Evolutionary conservation across 148 eudicot genomes (phyloP), one percentile per base, ranked within the genome.

Genomic region (Vaccinium myrtillus): DNA sequence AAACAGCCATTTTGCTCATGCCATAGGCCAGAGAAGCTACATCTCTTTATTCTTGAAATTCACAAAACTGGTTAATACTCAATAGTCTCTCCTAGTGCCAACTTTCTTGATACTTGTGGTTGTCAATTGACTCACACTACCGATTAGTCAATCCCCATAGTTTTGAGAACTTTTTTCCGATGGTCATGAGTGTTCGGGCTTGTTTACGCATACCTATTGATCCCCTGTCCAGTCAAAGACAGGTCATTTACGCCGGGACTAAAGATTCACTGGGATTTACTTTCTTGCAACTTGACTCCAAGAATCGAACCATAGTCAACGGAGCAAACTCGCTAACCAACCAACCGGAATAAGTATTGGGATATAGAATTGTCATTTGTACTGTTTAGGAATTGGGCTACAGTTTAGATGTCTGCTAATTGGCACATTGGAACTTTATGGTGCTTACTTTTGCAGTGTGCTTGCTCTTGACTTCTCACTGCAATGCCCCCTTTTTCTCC

Each of bases 21-120:
- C 12, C 7, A 25, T 50, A 77, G 80, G 59, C 59, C 81, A 78
- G 81, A 67, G 77, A 54, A 12, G 27, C 79, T 51, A 2, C 21
- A 4, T 55, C 27, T 54, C 6, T 58, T 83, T 19, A 54, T 83
- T n/a, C 53, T 75, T 39, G 76, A 75, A 83, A 50, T 43, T 39
- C 69, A 19, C 77, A 75, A 39, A n/a, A 73, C 43, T 55, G 76
- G 50, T 43, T 74, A 73, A 83, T 54, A 32, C 30, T 8, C 13
- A 73, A 83, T 54, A 53, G 49, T 8, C 21, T n/a, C 32, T 7
- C 75, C 4, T 59, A n/a, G 23, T n/a, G 19, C 46, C 18, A 43
- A 30, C 79, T 83, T 83, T n/a, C 75, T 77, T 58, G 53, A 63
- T 77, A 84, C 48, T 77, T 77, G 54, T 83, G 85, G 25, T 13